A percentile compares a stretch with the other conserved stretches of the same genome.
phyloP scores from a whole-genome alignment of 768 basidiomycete genomes.

The Pilatotrama ljubarskyi region DNA sequence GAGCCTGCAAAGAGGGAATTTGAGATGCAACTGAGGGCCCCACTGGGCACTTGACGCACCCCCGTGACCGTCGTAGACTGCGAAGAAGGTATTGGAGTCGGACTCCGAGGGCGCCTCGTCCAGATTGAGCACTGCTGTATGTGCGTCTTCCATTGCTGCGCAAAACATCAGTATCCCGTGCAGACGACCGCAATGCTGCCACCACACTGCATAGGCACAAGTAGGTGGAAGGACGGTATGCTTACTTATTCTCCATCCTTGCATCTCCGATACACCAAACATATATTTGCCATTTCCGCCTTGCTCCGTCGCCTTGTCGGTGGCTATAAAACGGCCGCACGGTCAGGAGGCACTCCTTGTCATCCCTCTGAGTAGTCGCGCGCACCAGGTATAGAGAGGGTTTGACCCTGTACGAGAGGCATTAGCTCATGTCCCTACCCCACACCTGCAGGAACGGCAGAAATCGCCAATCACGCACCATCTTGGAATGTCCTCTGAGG shows the following conservation, averaged over 20 bases:
- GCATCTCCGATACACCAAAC: constrained; percentile 93
- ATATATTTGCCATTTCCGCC: constrained; percentile 70
- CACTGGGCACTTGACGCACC: constrained; percentile 49
- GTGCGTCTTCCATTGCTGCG: constrained; percentile 97
- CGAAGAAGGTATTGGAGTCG: constrained; percentile 79
- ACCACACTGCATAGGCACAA: not conserved
- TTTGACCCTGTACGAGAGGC: constrained; percentile 28
- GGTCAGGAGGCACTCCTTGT: not conserved
- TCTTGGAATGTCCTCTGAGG: constrained; percentile 9
- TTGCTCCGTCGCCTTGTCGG: constrained; percentile 74
- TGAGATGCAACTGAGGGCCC: constrained; percentile 1
- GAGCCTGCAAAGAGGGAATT: constrained; percentile 50
- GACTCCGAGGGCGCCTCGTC: constrained; percentile 43
- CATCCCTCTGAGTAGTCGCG: not conserved
- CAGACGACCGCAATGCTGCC: not conserved
- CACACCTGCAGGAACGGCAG: not conserved
- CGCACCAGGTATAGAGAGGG: constrained; percentile 31
- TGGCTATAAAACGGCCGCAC: constrained; percentile 48
- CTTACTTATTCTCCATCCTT: constrained; percentile 98
- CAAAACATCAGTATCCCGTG: constrained; percentile 6
- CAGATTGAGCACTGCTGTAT: constrained; percentile 72
- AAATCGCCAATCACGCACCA: constrained; percentile 23
- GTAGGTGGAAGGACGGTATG: constrained; percentile 26
- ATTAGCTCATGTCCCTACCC: not conserved
- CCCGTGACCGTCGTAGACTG: constrained; percentile 98